A percentile compares a stretch with the other conserved stretches of the same genome.
Conservation (phyloP, 2,329 filamentous ascomycete species). For the Hymenoscyphus fraxineus region DNA sequence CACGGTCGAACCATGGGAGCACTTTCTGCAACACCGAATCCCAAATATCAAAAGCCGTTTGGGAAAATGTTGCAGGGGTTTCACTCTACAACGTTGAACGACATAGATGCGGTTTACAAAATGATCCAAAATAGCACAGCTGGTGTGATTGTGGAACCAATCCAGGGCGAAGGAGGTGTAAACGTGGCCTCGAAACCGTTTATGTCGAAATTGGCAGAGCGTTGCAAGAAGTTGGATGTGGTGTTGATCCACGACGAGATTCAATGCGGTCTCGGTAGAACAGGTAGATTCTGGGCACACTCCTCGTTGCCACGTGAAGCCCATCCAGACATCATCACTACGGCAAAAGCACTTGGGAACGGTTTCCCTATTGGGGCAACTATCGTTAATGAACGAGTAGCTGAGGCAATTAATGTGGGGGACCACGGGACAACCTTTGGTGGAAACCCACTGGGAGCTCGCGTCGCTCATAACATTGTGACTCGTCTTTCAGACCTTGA, state of each 20-base stretch:
- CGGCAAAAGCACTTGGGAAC: constrained; percentile 93
- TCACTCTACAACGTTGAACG: constrained; percentile 80
- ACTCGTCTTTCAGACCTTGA: constrained; percentile 66
- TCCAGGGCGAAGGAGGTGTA: constrained; percentile 94
- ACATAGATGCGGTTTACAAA: constrained; percentile 62
- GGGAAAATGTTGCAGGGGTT: constrained; percentile 94
- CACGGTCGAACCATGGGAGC: constrained; percentile 96
- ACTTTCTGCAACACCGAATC: constrained; percentile 93
- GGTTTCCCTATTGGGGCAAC: constrained; percentile 92
- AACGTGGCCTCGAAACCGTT: constrained; percentile 81
- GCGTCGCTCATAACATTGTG: constrained; percentile 82
- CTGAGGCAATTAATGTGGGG: constrained; percentile 59
- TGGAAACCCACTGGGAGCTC: constrained; percentile 64
- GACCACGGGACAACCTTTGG: constrained; percentile 75
- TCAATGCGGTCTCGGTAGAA: constrained; percentile 86
- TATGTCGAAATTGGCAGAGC: constrained; percentile 73
- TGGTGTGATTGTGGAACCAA: constrained; percentile 93
- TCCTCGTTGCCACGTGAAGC: constrained; percentile 67
- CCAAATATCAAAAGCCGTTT: constrained; percentile 95
- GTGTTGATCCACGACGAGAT: constrained; percentile 96
- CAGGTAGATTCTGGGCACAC: constrained; percentile 89
- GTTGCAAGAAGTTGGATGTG: constrained; percentile 83
- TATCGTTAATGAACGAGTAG: constrained; percentile 57
- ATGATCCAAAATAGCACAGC: constrained; percentile 84
- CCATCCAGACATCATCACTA: constrained; percentile 91